Base-by-base conservation (phyloP, 73 alveolate species). In the Uronychia setigera region DNA sequence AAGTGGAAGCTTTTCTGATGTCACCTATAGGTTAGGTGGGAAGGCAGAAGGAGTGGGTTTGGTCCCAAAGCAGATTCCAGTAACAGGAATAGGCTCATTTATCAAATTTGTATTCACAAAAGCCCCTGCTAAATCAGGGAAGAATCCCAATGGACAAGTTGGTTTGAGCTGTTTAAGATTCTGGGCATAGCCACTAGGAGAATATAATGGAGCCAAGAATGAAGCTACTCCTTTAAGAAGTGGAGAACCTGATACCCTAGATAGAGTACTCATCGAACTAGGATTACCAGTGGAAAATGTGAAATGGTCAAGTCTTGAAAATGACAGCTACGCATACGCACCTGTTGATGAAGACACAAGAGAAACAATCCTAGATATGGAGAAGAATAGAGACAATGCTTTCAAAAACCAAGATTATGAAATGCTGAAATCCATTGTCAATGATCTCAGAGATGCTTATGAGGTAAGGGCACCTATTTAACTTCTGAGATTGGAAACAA, bases 341-440 rank as follows among this genome's bases (percentile, higher is more conserved):
- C 99, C 99, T 1, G 98, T 97, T 5, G 99, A 96, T 90, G 99
- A 97, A 82, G 99, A 97, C 81, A 93, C 99, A 0, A 92, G 99
- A 85, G 93, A 90, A 57, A 97, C 99, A 1, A 87, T 97, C 1
- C 88, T 91, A 57, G 99, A 96, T 82, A 93, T 97, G 94, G 97
- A 95, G 74, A 60, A 80, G 81, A 91, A 85, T 29, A 92, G 96
- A 35, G 93, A 95, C 77, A 83, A 93, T 60, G 99, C 99, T 0
- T 93, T 89, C 67, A 80, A 91, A 80, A 82, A 84, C 59, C 93
- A 97, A 86, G 99, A 97, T 90, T 96, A 91, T 91, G 99, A 96
- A 93, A 90, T 89, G 59, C 81, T 97, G 57, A 88, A 96, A 77
- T 83, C 95, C 76, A 76, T 97, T 27, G 94, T 92, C 35, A 94